Conservation (phyloP, 2,329 filamentous ascomycete genomes). For the Aspergillus piperis region DNA sequence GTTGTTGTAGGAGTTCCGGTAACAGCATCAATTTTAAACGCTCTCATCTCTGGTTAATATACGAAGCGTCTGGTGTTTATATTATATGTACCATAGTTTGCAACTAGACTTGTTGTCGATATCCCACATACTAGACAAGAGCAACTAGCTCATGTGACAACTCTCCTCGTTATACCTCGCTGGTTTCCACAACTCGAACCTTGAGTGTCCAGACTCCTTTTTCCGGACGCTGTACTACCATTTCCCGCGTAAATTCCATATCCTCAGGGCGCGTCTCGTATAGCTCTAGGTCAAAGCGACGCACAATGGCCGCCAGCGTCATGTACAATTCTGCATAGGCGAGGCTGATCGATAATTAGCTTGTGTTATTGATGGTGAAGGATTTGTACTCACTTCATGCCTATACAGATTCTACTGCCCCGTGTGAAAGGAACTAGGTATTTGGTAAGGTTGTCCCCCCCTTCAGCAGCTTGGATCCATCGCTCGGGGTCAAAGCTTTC, state of each 20-base stretch:
- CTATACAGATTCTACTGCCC: background rate
- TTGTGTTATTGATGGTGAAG: background rate
- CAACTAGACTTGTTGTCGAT: background rate
- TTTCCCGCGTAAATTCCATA: background rate
- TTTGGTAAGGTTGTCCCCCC: background rate
- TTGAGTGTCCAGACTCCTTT: background rate
- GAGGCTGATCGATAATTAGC: background rate
- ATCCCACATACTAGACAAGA: background rate
- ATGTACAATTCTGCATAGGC: constrained; percentile 1
- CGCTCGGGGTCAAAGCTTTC: constrained; percentile 1
- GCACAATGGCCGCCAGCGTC: background rate
- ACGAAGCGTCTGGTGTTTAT: too few species aligned
- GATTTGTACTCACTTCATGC: background rate
- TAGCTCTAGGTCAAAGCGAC: constrained; percentile 1
- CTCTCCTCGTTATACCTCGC: background rate
- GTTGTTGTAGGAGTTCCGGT: background rate
- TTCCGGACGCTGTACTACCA: background rate
- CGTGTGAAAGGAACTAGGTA: background rate
- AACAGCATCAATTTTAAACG: background rate
- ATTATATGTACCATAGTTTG: too few species aligned
- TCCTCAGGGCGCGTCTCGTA: background rate
- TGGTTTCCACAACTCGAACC: background rate
- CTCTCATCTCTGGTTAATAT: too few species aligned
- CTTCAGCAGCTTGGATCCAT: constrained; percentile 5
- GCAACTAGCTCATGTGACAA: background rate